These are phyloP conservation scores for Penicillium malachiteum DNA, from an alignment of 495 filamentous ascomycete genomes.

Conservation along the genomic window DNA sequence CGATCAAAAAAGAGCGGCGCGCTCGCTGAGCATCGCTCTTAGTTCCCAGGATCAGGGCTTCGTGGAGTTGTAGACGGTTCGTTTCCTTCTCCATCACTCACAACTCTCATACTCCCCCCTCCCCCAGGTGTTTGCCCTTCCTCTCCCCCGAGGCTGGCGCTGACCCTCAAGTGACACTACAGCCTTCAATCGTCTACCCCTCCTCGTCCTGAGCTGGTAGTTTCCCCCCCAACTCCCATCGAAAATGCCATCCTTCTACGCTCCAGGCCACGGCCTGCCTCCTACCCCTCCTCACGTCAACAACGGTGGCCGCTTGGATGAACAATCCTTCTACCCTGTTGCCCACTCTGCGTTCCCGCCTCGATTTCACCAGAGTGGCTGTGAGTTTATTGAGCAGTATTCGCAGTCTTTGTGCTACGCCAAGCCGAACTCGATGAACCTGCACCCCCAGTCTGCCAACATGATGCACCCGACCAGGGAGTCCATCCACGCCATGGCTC, in stretches of 20 bases:
- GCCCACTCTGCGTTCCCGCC: slow-evolving; percentile 43
- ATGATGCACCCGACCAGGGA: slow-evolving; percentile 36
- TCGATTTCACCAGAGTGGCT: slow-evolving; percentile 48
- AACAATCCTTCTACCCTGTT: slow-evolving; percentile 42
- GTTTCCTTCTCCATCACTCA: slow-evolving; percentile 20
- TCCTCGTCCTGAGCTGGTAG: slow-evolving; percentile 40
- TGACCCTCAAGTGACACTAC: slow-evolving; percentile 13
- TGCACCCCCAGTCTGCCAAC: slow-evolving; percentile 32
- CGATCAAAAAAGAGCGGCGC: slow-evolving; percentile 37
- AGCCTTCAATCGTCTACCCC: slow-evolving; percentile 32
- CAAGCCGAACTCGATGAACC: slow-evolving; percentile 42
- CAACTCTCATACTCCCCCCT: slow-evolving; percentile 4
- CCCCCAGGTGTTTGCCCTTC: neutral
- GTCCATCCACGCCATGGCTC: slow-evolving; percentile 26
- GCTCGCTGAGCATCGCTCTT: slow-evolving; percentile 46
- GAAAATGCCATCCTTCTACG: slow-evolving; percentile 49
- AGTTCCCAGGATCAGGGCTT: slow-evolving; percentile 40
- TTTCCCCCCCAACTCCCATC: slow-evolving; percentile 17
- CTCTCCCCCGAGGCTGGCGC: slow-evolving; percentile 8
- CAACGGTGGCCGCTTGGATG: slow-evolving; percentile 42
- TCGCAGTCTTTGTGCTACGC: slow-evolving; percentile 40
- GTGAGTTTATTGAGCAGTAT: slow-evolving; percentile 52
- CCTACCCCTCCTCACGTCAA: slow-evolving; percentile 48
- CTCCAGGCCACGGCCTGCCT: slow-evolving; percentile 45
- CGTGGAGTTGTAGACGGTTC: slow-evolving; percentile 50